Base-by-base conservation (phyloP, 1,139 yeast species). In the Scheffersomyces titani region DNA sequence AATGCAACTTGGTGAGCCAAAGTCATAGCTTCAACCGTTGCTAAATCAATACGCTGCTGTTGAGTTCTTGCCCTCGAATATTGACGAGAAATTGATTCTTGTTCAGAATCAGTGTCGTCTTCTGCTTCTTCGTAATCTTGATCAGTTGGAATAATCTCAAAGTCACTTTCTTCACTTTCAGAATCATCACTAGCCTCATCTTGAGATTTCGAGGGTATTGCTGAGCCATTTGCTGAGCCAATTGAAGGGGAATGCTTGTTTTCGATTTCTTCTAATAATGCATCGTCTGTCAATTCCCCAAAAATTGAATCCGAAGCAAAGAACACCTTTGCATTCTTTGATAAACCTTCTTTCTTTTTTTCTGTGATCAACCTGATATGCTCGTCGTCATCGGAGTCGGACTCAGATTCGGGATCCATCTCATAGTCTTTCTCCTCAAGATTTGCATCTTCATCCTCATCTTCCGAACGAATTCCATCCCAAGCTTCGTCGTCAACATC, bases 21-120 rank as follows among this genome's bases (percentile, higher is more conserved):
- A 0, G 99, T 94, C 99, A 96, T 96, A 5, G 98, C 98, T 72
- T 92, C 97, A 0, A 90, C 97, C 1, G 98, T 92, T 22, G 96
- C 96, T 61, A 93, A 79, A 61, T 92, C 97, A 51, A 92, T 85
- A 59, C 84, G 88, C 60, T 84, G 81, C 59, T 84, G 77, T 65
- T 88, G 89, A 19, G 77, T 72, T 60, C 76, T 78, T 19, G 77
- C 77, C 47, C 73, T 73, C 19, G 67, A 61, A 55, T 69, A 68
- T 55, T 78, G 73, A 50, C 72, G 72, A 55, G 75, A 67, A 58
- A 75, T 67, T 53, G 81, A 83, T 51, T 80, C 83, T 11, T 78
- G 77, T 47, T 82, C 84, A 47, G 80, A 82, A 47, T 84, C 84
- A 53, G 72, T 61, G n/a, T 64, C 70, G n/a, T 51, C 46, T 5